These are phyloP conservation scores for Cladosporium sp. DNA, from an alignment of 2,329 filamentous ascomycete genomes.

Conservation along the genomic window DNA sequence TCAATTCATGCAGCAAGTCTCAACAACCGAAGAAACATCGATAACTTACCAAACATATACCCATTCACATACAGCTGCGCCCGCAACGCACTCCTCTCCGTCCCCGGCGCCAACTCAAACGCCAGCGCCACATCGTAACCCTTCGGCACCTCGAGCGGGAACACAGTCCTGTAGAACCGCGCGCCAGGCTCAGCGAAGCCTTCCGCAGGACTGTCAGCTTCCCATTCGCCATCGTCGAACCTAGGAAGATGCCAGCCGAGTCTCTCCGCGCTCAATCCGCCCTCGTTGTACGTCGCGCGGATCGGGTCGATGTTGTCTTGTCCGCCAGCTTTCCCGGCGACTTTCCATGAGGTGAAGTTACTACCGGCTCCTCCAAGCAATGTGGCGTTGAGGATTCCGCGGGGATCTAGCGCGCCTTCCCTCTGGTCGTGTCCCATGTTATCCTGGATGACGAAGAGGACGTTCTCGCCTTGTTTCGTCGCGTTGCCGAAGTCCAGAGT, in stretches of 20 bases:
- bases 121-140: conserved; percentile 54
- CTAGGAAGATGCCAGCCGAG: conserved; percentile 57
- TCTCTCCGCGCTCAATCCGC: conserved; percentile 55
- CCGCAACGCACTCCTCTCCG: conserved; percentile 39
- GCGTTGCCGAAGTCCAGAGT: conserved; percentile 51
- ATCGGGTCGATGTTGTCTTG: conserved; percentile 51
- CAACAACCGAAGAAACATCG: background rate
- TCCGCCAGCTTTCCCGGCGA: conserved; percentile 55
- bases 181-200: conserved; percentile 49
- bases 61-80: conserved; percentile 60
- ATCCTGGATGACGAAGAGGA: conserved; percentile 56
- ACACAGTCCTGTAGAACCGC: conserved; percentile 51
- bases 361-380: conserved; percentile 36
- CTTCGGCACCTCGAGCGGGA: conserved; percentile 48
- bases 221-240: conserved; percentile 49
- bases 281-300: conserved; percentile 54
- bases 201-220: conserved; percentile 33
- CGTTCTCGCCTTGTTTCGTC: conserved; percentile 40
- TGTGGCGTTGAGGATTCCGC: conserved; percentile 52
- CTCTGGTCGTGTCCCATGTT: conserved; percentile 58
- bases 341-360: conserved; percentile 53
- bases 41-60: conserved; percentile 35
- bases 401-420: conserved; percentile 43
- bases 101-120: conserved; percentile 49
- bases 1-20: background rate